These are phyloP conservation scores for Dacryopinax spathularia DNA, from an alignment of 768 basidiomycete genomes.

Conservation along the genomic window DNA sequence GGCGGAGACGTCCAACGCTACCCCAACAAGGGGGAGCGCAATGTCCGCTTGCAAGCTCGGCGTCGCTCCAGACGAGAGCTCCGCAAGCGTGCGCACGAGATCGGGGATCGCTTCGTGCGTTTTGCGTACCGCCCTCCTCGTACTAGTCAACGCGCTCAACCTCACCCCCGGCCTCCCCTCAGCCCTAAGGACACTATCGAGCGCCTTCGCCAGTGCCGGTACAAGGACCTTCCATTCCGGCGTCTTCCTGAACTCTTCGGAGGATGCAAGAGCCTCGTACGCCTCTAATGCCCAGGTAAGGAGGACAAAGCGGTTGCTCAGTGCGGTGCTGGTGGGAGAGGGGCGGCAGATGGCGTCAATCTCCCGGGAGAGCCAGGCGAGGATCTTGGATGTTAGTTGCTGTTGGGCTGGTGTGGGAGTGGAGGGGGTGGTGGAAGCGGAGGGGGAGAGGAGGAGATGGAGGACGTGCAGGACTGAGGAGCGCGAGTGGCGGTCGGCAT, in stretches of 20 bases:
- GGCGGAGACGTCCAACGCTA: constrained; percentile 53
- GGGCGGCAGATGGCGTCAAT: background rate
- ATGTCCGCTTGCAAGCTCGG: constrained; percentile 19
- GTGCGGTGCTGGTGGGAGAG: constrained; percentile 1
- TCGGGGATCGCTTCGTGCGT: constrained; percentile 16
- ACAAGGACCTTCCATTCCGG: constrained; percentile 40
- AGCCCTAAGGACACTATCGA: constrained; percentile 44
- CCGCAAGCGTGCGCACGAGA: constrained; percentile 42
- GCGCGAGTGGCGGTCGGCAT: constrained; percentile 55
- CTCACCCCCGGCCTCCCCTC: constrained; percentile 45
- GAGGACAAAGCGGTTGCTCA: constrained; percentile 47
- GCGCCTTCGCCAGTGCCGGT: constrained; percentile 41
- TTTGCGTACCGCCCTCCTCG: constrained; percentile 48
- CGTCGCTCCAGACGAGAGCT: constrained; percentile 31
- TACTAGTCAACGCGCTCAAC: constrained; percentile 44
- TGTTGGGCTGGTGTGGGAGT: background rate
- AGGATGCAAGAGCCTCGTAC: constrained; percentile 35
- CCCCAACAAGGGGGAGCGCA: constrained; percentile 44
- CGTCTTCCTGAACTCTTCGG: constrained; percentile 34
- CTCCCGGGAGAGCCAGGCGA: background rate
- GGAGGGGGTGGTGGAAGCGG: background rate
- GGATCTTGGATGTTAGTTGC: background rate
- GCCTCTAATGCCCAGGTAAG: constrained; percentile 56
- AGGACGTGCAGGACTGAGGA: constrained; percentile 57
- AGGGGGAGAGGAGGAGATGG: constrained; percentile 31